Evolutionary conservation across 1,284 basidiomycete species (phyloP), one percentile per base, ranked within the genome.

Genomic region (Heterobasidion parviporum): DNA sequence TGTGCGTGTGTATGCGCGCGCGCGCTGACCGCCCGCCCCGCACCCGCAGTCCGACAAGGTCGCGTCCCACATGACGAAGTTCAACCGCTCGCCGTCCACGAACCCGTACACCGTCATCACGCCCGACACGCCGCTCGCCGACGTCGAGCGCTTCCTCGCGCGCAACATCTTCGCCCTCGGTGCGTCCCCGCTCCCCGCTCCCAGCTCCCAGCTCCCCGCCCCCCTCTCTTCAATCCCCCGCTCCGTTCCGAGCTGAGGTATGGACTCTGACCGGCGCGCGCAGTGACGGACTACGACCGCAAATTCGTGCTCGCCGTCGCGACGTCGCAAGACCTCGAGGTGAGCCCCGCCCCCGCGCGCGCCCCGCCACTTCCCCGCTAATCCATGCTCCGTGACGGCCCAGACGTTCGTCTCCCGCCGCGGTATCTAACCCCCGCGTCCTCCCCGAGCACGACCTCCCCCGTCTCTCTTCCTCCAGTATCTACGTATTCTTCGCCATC

Each of bases 231-330:
- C 53, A 49, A 8, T 32, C 36, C 58, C 44, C 35, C 56, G 58
- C 2, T 10, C 6, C 8, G 3, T 16, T 16, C 20, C 10, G 15
- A 7, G n/a, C n/a, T n/a, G n/a, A n/a, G n/a, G 32, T 18, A 45
- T 33, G 12, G 8, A 44, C 1, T 44, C 26, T 26, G 26, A 26
- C 26, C 26, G 26, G 26, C 26, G 3, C 46, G 3, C 3, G 18
- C 61, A 92, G 92, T 94, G 33, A 94, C 92, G 6, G 92, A 95
- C 67, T 69, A 72, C 48, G 80, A 81, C 54, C 80, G 92, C 58
- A 92, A 93, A 67, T 94, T 94, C 65, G 91, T 94, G 1, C 77
- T 94, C 38, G 92, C 78, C 0, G 86, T 95, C 0, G 92, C 89
- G 1, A 95, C 92, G 12, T 69, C 74, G 47, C 81, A 88, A 47